Conservation (phyloP, 768 basidiomycete genomes). For the Auricularia sp. region DNA sequence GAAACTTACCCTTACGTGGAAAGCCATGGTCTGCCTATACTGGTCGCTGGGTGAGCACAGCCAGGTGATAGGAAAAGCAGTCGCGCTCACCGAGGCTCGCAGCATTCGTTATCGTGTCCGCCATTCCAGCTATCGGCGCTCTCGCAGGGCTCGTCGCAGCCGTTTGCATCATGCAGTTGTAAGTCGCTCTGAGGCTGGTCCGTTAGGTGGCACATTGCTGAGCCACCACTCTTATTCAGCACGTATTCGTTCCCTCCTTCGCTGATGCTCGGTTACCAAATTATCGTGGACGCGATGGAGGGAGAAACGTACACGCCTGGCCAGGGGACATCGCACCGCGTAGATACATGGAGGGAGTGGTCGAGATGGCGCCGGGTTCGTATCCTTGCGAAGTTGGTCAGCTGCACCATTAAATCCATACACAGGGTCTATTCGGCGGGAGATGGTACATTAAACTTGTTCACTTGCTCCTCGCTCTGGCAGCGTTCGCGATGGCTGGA, state of each 20-base stretch:
- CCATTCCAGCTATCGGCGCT: conserved; percentile 47
- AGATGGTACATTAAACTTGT: conserved; percentile 40
- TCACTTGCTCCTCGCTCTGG: conserved; percentile 38
- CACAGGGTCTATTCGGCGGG: conserved; percentile 29
- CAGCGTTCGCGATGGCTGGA: conserved; percentile 36
- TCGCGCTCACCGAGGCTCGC: conserved; percentile 10
- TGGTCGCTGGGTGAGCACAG: conserved; percentile 11
- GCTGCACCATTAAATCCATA: background rate
- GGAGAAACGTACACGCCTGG: conserved; percentile 14
- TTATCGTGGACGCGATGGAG: conserved; percentile 21
- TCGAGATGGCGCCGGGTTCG: conserved; percentile 13
- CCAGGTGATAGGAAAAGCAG: too few species aligned
- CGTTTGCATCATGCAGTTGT: conserved; percentile 49
- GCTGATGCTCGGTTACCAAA: conserved; percentile 19
- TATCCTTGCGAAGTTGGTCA: conserved; percentile 10
- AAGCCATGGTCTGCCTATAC: conserved; percentile 22
- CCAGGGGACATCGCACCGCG: conserved; percentile 2
- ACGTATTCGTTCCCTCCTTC: conserved; percentile 33
- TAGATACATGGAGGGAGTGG: conserved; percentile 18
- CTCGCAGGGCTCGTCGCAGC: conserved; percentile 47
- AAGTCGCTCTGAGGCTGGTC: too few species aligned
- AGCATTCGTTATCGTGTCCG: conserved; percentile 50
- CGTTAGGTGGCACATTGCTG: too few species aligned
- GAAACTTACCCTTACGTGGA: background rate
- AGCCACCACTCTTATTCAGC: background rate